Conservation (phyloP, 2,329 filamentous ascomycete genomes). For the Ascomycota sp. region DNA sequence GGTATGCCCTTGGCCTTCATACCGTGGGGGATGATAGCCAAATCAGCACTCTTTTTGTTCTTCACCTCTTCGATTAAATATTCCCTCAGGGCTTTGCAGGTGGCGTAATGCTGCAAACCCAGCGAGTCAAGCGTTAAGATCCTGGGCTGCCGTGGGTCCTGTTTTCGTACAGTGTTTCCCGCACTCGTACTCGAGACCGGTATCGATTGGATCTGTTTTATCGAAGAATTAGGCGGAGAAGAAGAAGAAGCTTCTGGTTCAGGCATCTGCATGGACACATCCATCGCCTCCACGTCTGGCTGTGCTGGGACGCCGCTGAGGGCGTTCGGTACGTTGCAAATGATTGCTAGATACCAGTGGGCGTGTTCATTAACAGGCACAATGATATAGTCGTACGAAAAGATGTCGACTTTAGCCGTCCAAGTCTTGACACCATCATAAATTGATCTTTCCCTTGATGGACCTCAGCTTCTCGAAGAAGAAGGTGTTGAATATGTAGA, state of each 20-base stretch:
- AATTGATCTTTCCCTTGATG: constrained; percentile 47
- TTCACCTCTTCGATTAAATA: constrained; percentile 59
- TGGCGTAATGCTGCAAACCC: constrained; percentile 38
- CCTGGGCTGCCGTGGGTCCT: constrained; percentile 33
- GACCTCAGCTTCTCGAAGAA: constrained; percentile 67
- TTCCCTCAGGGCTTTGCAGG: constrained; percentile 48
- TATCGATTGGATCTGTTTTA: not conserved
- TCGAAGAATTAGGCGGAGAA: not conserved
- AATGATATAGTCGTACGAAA: constrained; percentile 71
- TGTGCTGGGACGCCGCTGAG: constrained; percentile 9
- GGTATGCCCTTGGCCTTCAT: constrained; percentile 61
- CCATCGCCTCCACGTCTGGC: constrained; percentile 2
- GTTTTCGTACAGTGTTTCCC: constrained; percentile 4
- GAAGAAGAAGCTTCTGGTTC: constrained; percentile 1
- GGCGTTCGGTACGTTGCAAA: constrained; percentile 65
- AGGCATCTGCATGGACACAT: constrained; percentile 1
- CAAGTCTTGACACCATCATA: constrained; percentile 72
- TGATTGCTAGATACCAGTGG: constrained; percentile 92
- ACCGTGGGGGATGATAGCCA: constrained; percentile 17
- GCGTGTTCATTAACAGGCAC: constrained; percentile 74
- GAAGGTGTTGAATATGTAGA: constrained; percentile 85
- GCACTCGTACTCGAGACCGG: constrained; percentile 3
- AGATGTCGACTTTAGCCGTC: constrained; percentile 71
- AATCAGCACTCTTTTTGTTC: constrained; percentile 29
- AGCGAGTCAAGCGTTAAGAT: constrained; percentile 85